Conservation (phyloP, 164 flowering plant genomes). For the Magnolia officinalis region DNA sequence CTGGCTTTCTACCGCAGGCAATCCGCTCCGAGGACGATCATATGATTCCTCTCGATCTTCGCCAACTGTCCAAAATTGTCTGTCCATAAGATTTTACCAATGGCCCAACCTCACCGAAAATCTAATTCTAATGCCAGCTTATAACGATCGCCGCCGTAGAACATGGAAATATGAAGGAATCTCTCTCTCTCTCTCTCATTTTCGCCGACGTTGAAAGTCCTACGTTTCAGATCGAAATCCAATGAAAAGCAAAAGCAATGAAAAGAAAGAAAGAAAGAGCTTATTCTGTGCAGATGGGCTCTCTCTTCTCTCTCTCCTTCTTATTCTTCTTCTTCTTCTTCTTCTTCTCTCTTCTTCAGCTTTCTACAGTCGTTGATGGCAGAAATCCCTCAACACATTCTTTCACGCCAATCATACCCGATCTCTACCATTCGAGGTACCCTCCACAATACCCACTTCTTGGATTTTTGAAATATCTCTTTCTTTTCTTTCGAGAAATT, state of each 20-base stretch:
- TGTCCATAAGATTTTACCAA: too few relatives aligned
- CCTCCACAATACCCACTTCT: constrained; percentile 7
- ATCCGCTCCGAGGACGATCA: too few relatives aligned
- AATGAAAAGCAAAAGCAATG: not conserved
- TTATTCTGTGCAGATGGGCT: constrained; percentile 22
- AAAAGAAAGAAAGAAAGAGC: not conserved
- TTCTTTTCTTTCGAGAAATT: not conserved
- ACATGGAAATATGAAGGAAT: constrained; percentile 17
- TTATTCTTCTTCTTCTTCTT: constrained; percentile 23
- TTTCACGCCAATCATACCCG: constrained; percentile 46
- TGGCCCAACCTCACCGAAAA: too few relatives aligned
- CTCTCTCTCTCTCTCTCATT: not conserved
- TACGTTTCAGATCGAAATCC: not conserved
- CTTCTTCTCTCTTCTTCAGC: constrained; percentile 16
- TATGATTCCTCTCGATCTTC: too few relatives aligned
- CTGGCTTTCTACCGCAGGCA: too few relatives aligned
- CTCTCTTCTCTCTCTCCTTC: constrained; percentile 11
- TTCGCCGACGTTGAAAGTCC: not conserved
- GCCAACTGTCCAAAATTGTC: too few relatives aligned
- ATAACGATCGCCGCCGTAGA: constrained; percentile 14
- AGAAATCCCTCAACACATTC: constrained; percentile 18
- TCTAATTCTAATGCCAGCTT: not conserved
- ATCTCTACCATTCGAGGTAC: constrained; percentile 62
- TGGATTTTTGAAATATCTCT: not conserved
- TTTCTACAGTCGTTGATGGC: constrained; percentile 24